Conservation (phyloP, 495 filamentous ascomycete genomes). For the Delitschia confertaspora region DNA sequence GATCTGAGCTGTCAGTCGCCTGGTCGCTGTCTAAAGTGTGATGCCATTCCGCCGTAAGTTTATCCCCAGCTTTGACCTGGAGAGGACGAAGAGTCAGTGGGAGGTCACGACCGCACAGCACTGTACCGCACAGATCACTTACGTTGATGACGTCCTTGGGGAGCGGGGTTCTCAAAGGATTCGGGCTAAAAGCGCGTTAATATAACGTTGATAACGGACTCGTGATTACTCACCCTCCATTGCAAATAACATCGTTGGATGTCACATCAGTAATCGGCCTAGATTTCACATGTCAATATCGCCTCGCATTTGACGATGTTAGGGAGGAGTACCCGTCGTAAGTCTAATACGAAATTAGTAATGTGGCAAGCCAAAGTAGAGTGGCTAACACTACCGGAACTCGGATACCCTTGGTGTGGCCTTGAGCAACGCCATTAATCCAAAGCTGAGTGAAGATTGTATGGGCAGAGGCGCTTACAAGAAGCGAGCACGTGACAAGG, state of each 20-base stretch:
- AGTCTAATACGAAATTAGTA: slow-evolving; percentile 14
- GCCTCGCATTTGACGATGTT: slow-evolving; percentile 5
- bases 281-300: slow-evolving; percentile 20
- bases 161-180: slow-evolving; percentile 14
- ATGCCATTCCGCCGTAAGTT: slow-evolving; percentile 22
- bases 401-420: slow-evolving; percentile 20
- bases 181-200: slow-evolving; percentile 22
- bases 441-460: slow-evolving; percentile 20
- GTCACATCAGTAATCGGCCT: slow-evolving; percentile 20
- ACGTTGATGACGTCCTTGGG: slow-evolving; percentile 24
- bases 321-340: slow-evolving; percentile 17
- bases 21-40: slow-evolving; percentile 11
- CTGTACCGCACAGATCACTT: neutral
- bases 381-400: slow-evolving; percentile 8
- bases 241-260: slow-evolving; percentile 24
- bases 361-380: slow-evolving; percentile 1
- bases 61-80: slow-evolving; percentile 20
- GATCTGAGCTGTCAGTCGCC: slow-evolving; percentile 5
- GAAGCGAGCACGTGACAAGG: slow-evolving; percentile 11
- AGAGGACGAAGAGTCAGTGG: neutral
- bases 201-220: slow-evolving; percentile 7
- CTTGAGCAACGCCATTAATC: slow-evolving; percentile 19
- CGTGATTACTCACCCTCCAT: slow-evolving; percentile 12
- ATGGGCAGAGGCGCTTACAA: slow-evolving; percentile 13
- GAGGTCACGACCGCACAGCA: no score